These are phyloP conservation scores for Fusarium chuoi DNA, from an alignment of 2,329 filamentous ascomycete species.

Conservation along the genomic window DNA sequence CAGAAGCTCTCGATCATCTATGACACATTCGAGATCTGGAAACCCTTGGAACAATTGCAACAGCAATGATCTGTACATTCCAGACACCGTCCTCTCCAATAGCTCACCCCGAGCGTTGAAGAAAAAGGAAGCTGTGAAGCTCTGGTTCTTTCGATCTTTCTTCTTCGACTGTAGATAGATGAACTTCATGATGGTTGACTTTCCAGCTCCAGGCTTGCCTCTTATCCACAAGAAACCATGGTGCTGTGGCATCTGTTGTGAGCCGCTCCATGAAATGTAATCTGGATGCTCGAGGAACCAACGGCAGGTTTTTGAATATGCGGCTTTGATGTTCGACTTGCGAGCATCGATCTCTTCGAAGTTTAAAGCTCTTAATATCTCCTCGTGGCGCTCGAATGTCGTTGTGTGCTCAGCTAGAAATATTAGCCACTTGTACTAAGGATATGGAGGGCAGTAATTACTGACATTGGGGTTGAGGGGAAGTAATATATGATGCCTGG, in stretches of 20 bases:
- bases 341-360: conserved; percentile 55
- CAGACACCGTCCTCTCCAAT: conserved; percentile 56
- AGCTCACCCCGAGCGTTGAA: conserved; percentile 60
- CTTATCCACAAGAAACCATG: conserved; percentile 58
- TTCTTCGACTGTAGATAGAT: conserved; percentile 4
- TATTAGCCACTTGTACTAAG: too few species aligned
- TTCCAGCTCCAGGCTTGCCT: conserved; percentile 58
- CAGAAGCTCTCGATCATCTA: conserved; percentile 35
- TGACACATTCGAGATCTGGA: conserved; percentile 47
- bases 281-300: conserved; percentile 17
- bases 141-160: not conserved
- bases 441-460: too few species aligned
- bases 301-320: conserved; percentile 42
- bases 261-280: conserved; percentile 21
- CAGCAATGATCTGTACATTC: conserved; percentile 63
- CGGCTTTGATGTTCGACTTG: conserved; percentile 49
- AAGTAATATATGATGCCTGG: rapidly evolving
- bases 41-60: conserved; percentile 54
- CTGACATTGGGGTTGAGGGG: rapidly evolving
- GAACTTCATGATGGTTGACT: conserved; percentile 60
- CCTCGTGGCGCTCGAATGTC: not conserved
- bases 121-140: conserved; percentile 56
- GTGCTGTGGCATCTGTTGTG: not conserved
- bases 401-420: too few species aligned
- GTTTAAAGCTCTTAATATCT: conserved; percentile 45